Base-by-base conservation (phyloP, 306 rosid species). In the Vigna mungo region DNA sequence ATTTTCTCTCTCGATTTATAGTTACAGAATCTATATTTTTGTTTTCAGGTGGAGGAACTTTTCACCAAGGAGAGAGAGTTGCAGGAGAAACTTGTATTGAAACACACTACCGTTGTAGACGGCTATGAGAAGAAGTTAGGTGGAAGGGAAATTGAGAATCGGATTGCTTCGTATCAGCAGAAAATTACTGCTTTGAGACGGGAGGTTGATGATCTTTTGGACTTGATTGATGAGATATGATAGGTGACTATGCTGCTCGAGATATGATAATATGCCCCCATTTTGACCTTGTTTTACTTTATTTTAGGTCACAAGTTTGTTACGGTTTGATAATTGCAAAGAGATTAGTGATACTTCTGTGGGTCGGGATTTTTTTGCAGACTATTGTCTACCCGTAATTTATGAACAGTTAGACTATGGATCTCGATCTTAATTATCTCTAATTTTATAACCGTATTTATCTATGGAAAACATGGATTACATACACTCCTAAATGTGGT, bases 121-220 rank as follows among this genome's bases (percentile, higher is more conserved):
- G 85, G 98, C 87, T 92, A 91, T 9, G 98, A 96, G 90, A 96
- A 91, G 89, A 96, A 96, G 78, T 78, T 76, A 1, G 91, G 90
- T 52, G 94, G 99, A 39, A 89, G 93, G 75, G 99, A 96, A 86
- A 96, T 91, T 41, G 98, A 96, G 85, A 90, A 88, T 76, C 91
- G 96, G 64, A 80, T 92, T 82, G 91, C 97, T 81, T 53, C 82
- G 20, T 92, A 88, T 21, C 89, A 91, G 87, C 97, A 89, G 81
- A 96, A 89, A 79, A 88, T 96, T 74, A 78, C 84, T 68, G 85
- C 84, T 68, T 77, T 92, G 86, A 88, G 85, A 86, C 98, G 80
- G 81, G 98, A 92, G 87, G 84, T 96, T 62, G 97, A 89, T 17
- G 96, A 91, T 82, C 90, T 96, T 53, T 80, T 92, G 59, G 99